A percentile compares a stretch with the other conserved stretches of the same genome.
These are phyloP conservation scores for Pythium chondricola DNA, from an alignment of 352 stramenopile species.

Conservation along the genomic window DNA sequence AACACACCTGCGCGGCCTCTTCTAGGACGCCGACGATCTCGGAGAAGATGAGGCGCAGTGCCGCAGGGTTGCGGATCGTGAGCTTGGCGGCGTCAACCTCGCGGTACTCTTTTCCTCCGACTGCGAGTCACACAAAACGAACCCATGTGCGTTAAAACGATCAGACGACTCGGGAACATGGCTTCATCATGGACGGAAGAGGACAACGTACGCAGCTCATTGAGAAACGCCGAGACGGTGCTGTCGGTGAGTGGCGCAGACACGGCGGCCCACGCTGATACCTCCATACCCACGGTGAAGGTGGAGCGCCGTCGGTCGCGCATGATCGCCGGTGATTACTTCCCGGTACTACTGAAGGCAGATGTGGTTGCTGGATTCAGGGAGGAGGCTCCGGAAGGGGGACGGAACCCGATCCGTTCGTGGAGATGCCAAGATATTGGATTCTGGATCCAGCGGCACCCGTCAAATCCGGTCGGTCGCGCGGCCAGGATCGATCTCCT, in stretches of 20 bases:
- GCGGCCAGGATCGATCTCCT: no score
- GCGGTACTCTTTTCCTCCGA: slow-evolving; percentile 60
- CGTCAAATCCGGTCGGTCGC: no score
- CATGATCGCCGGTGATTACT: background rate
- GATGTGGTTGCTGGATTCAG: no score
- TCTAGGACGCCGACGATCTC: slow-evolving; percentile 59
- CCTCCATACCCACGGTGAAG: slow-evolving; percentile 24
- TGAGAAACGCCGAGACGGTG: slow-evolving; percentile 30
- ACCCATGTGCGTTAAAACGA: background rate
- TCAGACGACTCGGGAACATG: slow-evolving; percentile 3
- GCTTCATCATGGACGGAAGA: no score
- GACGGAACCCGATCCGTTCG: no score
- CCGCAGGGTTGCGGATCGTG: slow-evolving; percentile 54
- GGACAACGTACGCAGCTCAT: slow-evolving; percentile 33
- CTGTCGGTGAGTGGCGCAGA: slow-evolving; percentile 19
- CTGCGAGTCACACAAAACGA: slow-evolving; percentile 15
- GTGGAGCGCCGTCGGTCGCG: slow-evolving; percentile 19
- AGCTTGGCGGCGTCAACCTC: slow-evolving; percentile 49
- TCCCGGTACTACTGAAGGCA: background rate
- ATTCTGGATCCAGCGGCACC: no score
- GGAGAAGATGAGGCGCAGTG: slow-evolving; percentile 57
- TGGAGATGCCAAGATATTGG: no score
- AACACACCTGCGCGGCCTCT: slow-evolving; percentile 56
- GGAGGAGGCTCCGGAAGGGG: no score
- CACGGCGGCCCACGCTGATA: slow-evolving; percentile 17